Evolutionary conservation across 1,284 basidiomycete species (phyloP).

Genomic region (Malassezia sp.): DNA sequence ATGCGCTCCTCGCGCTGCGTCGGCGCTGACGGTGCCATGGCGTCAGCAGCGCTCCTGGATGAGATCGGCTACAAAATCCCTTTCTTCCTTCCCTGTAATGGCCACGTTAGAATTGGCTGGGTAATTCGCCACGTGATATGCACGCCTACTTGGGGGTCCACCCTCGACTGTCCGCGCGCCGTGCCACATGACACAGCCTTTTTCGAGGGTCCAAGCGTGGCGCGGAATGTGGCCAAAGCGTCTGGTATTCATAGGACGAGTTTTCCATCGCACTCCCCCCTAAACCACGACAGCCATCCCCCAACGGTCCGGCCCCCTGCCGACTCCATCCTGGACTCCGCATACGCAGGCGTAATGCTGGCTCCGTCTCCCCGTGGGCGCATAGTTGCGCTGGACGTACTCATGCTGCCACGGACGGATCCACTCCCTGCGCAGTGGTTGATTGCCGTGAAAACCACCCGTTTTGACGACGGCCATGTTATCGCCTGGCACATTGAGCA

Average conservation of each 20-base stretch:
- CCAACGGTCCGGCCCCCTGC: too few relatives aligned
- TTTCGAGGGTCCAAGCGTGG: too few relatives aligned
- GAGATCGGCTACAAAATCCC: not conserved
- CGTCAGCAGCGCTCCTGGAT: not conserved
- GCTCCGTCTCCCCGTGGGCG: conserved; percentile 6
- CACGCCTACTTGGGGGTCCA: too few relatives aligned
- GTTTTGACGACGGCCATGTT: conserved; percentile 16
- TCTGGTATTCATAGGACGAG: too few relatives aligned
- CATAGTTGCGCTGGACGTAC: conserved; percentile 12
- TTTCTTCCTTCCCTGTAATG: conserved; percentile 6
- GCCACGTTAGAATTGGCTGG: conserved; percentile 5
- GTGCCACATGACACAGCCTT: too few relatives aligned
- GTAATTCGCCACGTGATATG: too few relatives aligned
- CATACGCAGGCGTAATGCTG: not conserved
- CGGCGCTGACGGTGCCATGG: conserved; percentile 18
- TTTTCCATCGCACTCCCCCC: too few relatives aligned
- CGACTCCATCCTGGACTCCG: too few relatives aligned
- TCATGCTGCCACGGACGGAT: not conserved
- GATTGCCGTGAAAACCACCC: conserved; percentile 14
- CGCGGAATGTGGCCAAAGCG: too few relatives aligned
- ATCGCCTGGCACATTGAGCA: conserved; percentile 13
- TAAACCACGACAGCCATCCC: too few relatives aligned
- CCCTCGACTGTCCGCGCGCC: too few relatives aligned
- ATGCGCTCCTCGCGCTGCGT: conserved; percentile 42
- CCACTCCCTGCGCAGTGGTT: conserved; percentile 2